Percentiles rank a stretch among this genome's conserved stretches.
phyloP scores from a whole-genome alignment of 257 asterid species.

The Scutellaria barbata region DNA sequence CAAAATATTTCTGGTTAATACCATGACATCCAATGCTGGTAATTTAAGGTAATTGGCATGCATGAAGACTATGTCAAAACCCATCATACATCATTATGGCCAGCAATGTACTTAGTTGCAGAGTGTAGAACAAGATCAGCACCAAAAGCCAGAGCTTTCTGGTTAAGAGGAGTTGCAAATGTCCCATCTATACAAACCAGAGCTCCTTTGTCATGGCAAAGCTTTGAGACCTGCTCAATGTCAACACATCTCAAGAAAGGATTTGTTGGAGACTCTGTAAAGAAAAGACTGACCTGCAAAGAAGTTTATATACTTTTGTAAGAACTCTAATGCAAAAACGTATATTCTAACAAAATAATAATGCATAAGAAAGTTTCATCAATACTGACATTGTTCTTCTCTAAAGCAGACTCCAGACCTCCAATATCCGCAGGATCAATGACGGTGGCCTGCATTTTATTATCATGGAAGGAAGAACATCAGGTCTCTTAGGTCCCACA shows the following conservation, averaged over 20 bases:
- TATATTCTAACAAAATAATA: conserved; percentile 15
- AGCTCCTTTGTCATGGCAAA: conserved; percentile 87
- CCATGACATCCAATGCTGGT: conserved; percentile 4
- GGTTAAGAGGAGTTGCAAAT: conserved; percentile 93
- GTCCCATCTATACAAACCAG: conserved; percentile 87
- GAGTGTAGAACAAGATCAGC: conserved; percentile 93
- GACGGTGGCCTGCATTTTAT: conserved; percentile 74
- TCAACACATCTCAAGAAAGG: conserved; percentile 95
- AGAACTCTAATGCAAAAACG: conserved; percentile 19
- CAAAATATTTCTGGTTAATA: conserved; percentile 23
- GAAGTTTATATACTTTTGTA: conserved; percentile 24
- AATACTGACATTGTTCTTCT: conserved; percentile 63
- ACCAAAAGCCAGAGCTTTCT: conserved; percentile 90
- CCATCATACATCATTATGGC: conserved; percentile 84
- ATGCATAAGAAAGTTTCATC: conserved; percentile 11
- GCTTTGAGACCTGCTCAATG: conserved; percentile 84
- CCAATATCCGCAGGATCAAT: conserved; percentile 92
- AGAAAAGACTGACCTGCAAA: conserved; percentile 80
- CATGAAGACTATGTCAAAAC: neutral
- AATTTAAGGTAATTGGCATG: neutral
- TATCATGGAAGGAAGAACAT: conserved; percentile 34
- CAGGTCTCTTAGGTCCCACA: conserved; percentile 31
- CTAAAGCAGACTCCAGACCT: conserved; percentile 77
- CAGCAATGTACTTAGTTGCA: conserved; percentile 84
- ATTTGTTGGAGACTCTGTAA: conserved; percentile 93